Evolutionary conservation across 345 rosid genomes (phyloP).

Genomic region (Rubroshorea leprosula): DNA sequence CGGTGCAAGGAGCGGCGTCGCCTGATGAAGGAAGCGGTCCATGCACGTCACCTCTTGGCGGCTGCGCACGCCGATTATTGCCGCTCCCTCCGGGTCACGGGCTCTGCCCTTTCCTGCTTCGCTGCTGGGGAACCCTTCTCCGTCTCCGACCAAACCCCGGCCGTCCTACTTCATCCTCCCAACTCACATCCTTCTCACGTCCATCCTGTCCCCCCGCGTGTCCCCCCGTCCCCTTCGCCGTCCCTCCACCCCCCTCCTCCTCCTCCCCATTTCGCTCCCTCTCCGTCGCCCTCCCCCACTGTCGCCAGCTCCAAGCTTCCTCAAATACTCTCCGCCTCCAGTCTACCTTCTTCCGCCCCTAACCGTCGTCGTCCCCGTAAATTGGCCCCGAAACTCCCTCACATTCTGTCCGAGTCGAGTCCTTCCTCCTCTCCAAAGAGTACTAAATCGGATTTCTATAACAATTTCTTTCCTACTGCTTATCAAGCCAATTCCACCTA

Average conservation of each 20-base stretch:
- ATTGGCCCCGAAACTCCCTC: conserved; percentile 54
- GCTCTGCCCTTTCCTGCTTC: conserved; percentile 77
- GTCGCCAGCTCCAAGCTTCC: conserved; percentile 53
- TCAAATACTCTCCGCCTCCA: no score
- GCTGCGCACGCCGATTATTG: conserved; percentile 94
- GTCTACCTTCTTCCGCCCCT: conserved; percentile 33
- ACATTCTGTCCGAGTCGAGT: conserved; percentile 86
- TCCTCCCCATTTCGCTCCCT: conserved; percentile 27
- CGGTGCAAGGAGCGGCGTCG: conserved; percentile 97
- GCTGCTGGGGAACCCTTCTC: conserved; percentile 72
- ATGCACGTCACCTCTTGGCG: conserved; percentile 78
- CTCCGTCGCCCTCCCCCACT: conserved; percentile 35
- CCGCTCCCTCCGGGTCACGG: conserved; percentile 77
- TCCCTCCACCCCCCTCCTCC: conserved; percentile 37
- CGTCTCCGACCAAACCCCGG: conserved; percentile 81
- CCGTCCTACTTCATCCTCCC: conserved; percentile 58
- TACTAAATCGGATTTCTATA: conserved; percentile 43
- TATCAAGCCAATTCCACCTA: conserved; percentile 61
- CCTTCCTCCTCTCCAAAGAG: conserved; percentile 60
- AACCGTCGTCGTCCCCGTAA: conserved; percentile 36
- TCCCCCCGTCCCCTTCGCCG: conserved; percentile 40
- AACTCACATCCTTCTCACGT: conserved; percentile 14
- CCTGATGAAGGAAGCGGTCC: conserved; percentile 82
- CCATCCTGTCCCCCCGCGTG: conserved; percentile 34
- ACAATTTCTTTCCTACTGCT: conserved; percentile 58